These are phyloP conservation scores for Orbilia javanica DNA, from an alignment of 2,329 filamentous ascomycete genomes.

Conservation along the genomic window DNA sequence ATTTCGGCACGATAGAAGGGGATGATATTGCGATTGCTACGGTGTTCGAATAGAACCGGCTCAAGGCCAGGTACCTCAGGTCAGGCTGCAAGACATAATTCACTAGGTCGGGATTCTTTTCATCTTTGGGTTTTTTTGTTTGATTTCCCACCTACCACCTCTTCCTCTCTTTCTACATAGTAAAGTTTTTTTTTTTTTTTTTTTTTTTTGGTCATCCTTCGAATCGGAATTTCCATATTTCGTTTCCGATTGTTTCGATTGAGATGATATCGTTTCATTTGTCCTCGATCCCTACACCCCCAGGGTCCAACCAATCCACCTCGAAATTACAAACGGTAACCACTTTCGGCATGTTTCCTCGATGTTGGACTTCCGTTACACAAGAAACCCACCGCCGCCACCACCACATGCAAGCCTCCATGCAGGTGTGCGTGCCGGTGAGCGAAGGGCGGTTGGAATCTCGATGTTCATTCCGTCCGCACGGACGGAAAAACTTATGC, in stretches of 20 bases:
- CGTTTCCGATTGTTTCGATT: constrained; percentile 8
- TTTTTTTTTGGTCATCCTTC: too few relatives aligned
- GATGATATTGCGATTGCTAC: too few relatives aligned
- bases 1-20: not conserved
- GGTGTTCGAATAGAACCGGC: too few relatives aligned
- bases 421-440: not conserved
- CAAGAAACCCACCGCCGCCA: not conserved
- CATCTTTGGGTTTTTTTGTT: not conserved
- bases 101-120: not conserved
- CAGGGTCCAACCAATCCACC: too few relatives aligned
- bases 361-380: constrained; percentile 10
- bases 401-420: not conserved
- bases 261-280: not conserved
- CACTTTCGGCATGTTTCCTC: constrained; percentile 2
- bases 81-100: constrained; percentile 13
- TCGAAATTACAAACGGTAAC: constrained; percentile 1
- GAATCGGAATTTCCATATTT: not conserved
- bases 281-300: not conserved
- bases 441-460: too few relatives aligned
- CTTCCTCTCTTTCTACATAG: too few relatives aligned
- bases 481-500: not conserved
- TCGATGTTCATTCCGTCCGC: not conserved
- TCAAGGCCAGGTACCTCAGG: too few relatives aligned
- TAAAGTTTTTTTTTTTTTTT: too few relatives aligned
- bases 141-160: too few relatives aligned